Evolutionary conservation across 2,329 filamentous ascomycete species (phyloP).

Genomic region (Chaetomium strumarium): DNA sequence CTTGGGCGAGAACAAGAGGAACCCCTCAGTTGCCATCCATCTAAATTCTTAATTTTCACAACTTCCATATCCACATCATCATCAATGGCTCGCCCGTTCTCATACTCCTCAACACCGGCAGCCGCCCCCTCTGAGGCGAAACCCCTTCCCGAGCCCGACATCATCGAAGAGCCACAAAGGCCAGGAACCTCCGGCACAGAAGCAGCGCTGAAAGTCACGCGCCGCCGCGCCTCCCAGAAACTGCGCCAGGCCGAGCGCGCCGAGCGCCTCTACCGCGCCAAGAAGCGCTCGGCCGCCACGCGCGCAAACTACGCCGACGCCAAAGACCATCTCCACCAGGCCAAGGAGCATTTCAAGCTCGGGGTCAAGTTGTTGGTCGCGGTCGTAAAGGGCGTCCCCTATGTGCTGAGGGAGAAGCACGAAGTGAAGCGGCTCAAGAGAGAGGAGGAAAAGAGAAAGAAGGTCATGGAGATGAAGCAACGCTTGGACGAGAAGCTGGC

Average conservation of each 20-base stretch:
- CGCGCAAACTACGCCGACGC: constrained; percentile 35
- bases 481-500: constrained; percentile 23
- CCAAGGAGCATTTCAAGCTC: constrained; percentile 32
- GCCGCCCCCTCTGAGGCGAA: constrained; percentile 4
- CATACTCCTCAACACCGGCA: not conserved
- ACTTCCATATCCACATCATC: not conserved
- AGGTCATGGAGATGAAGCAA: constrained; percentile 32
- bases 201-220: constrained; percentile 35
- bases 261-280: constrained; percentile 37
- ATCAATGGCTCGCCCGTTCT: constrained; percentile 3
- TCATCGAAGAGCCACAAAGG: constrained; percentile 28
- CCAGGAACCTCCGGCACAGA: constrained; percentile 41
- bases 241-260: constrained; percentile 35
- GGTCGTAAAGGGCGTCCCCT: constrained; percentile 31
- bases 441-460: constrained; percentile 29
- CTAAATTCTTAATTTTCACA: too few relatives aligned
- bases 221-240: constrained; percentile 34
- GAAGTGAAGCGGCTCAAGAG: constrained; percentile 28
- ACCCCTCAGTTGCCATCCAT: too few relatives aligned
- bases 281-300: constrained; percentile 36
- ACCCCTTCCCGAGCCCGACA: constrained; percentile 6
- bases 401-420: constrained; percentile 34
- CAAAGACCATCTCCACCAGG: constrained; percentile 35
- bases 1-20: not conserved
- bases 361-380: constrained; percentile 30